Evolutionary conservation across 768 basidiomycete genomes (phyloP).

Genomic region (Lyophyllum atratum): DNA sequence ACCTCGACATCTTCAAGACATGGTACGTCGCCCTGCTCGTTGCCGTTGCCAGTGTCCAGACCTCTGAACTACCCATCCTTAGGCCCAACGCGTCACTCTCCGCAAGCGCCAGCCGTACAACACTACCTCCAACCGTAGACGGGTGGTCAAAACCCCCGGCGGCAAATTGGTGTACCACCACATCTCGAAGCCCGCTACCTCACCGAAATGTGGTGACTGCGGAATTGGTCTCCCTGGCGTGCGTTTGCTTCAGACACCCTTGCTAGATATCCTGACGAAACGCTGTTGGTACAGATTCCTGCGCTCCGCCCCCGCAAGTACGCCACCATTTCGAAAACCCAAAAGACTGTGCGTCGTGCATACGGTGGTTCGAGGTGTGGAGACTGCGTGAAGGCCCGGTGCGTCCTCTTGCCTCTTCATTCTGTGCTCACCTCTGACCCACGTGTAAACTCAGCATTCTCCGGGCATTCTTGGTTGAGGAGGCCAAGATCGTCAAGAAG

Average conservation of each 20-base stretch:
- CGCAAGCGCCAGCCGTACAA: slow-evolving; percentile 98
- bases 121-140: slow-evolving; percentile 94
- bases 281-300: slow-evolving; percentile 60
- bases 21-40: slow-evolving; percentile 10
- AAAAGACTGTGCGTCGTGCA: slow-evolving; percentile 94
- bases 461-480: slow-evolving; percentile 98
- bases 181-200: slow-evolving; percentile 88
- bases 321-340: slow-evolving; percentile 93
- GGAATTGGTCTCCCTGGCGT: slow-evolving; percentile 93
- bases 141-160: slow-evolving; percentile 97
- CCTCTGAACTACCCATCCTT: slow-evolving; percentile 42
- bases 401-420: slow-evolving; percentile 26
- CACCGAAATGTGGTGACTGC: slow-evolving; percentile 99
- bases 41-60: slow-evolving; percentile 13
- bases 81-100: slow-evolving; percentile 98
- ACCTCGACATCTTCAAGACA: slow-evolving; percentile 60
- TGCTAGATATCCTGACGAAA: background rate
- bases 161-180: slow-evolving; percentile 98
- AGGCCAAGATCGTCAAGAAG: slow-evolving; percentile 99
- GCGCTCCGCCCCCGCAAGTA: slow-evolving; percentile 96
- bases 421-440: slow-evolving; percentile 10
- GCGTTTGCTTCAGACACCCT: slow-evolving; percentile 32
- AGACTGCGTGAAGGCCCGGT: slow-evolving; percentile 94
- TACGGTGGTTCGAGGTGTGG: slow-evolving; percentile 99
- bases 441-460: slow-evolving; percentile 67